These are phyloP conservation scores for Hymenoscyphus scutula DNA, from an alignment of 2,329 filamentous ascomycete genomes.

Conservation along the genomic window DNA sequence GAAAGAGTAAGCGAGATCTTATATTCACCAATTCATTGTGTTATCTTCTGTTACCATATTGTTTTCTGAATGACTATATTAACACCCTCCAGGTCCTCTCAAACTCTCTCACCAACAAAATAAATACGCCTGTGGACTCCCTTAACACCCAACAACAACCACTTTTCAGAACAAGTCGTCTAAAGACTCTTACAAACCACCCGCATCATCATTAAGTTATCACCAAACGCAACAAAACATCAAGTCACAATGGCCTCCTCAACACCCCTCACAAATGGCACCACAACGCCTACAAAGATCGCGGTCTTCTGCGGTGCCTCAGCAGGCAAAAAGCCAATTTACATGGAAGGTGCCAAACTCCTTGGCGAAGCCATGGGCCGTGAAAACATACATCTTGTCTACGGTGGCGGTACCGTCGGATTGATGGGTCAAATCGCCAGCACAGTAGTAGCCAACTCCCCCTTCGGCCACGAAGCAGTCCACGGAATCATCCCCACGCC, in stretches of 20 bases:
- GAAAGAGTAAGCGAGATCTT: neutral
- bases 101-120: no score
- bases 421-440: slow-evolving; percentile 94
- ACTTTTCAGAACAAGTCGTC: no score
- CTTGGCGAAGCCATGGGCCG: slow-evolving; percentile 65
- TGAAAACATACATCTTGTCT: slow-evolving; percentile 82
- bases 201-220: neutral
- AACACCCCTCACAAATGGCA: slow-evolving; percentile 25
- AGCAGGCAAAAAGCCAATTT: slow-evolving; percentile 46
- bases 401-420: slow-evolving; percentile 90
- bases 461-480: slow-evolving; percentile 76
- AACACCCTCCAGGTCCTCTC: no score
- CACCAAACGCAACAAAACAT: no score
- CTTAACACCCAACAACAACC: no score
- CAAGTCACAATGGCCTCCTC: neutral
- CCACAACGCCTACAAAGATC: slow-evolving; percentile 54
- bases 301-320: slow-evolving; percentile 94
- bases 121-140: no score
- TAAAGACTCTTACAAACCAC: neutral
- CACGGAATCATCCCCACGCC: slow-evolving; percentile 93
- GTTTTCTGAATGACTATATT: neutral
- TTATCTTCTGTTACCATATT: neutral
- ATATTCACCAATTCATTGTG: neutral
- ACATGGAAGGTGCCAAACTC: slow-evolving; percentile 62
- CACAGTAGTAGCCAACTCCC: slow-evolving; percentile 76